Evolutionary conservation across 2,329 filamentous ascomycete genomes (phyloP), one percentile per base, ranked within the genome.

Genomic region (Xylaria digitata): DNA sequence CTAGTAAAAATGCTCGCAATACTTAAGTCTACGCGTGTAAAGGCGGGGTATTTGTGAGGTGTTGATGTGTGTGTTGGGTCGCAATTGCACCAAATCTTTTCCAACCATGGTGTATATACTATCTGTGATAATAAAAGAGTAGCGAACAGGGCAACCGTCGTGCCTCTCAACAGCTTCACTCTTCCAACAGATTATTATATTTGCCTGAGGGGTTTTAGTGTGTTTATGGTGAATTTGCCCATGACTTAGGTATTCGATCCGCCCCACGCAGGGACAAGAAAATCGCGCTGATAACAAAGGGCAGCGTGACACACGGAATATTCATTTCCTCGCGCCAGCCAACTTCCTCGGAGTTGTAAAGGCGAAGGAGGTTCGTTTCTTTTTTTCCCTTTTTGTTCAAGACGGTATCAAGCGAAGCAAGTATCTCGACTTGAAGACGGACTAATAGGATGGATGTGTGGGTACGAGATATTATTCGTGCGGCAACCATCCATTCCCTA

Each of bases 391-490:
- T 1, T 6, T 42, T 7, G 37, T 40, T 40, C 37, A 40, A 40
- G 13, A 40, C 4, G 11, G 37, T 13, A 40, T 5, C 13, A 13
- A 15, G 13, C 15, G 5, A 4, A 11, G 37, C 21, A 43, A 55
- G 17, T 55, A 26, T 43, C 52, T 55, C 52, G 52, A 48, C 21
- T 26, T 37, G 6, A 42, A 46, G 21, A 45, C 13, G 19, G 32
- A 34, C 3, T 15, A n/a, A 19, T 26, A 21, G 11, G 46, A 50
- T 15, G 26, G 53, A 63, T 55, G 21, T 13, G 55, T 34, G 40
- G 55, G 54, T 30, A 58, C 37, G n/a, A 42, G 42, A 60, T 42
- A 42, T 49, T 19, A 59, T 53, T 52, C 26, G 37, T 45, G 49
- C 61, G 23, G 30, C 52, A 56, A 11, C 43, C n/a, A 21, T 48